Evolutionary conservation across 2,329 filamentous ascomycete species (phyloP), one percentile per base, ranked within the genome.

Genomic region (Paecilomyces niveus): DNA sequence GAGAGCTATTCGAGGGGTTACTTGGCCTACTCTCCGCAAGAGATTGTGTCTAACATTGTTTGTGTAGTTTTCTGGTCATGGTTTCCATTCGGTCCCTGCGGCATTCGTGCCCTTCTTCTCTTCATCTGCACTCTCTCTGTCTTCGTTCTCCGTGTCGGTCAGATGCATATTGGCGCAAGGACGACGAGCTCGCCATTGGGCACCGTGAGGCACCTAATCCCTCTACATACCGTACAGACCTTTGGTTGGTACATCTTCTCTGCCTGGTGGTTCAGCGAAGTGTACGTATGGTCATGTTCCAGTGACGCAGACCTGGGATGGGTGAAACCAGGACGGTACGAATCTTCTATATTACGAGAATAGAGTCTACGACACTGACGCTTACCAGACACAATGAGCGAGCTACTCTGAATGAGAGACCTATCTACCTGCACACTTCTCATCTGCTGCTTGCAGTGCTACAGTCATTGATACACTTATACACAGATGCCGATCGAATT

Each of bases 111-210:
- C 5, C 70, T 87, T 15, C 81, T 91, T 62, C 83, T 97, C 63
- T 93, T 92, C 76, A 78, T 89, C 61, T 88, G 87, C 65, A 86
- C 85, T 60, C 83, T 97, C 60, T 79, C 85, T 58, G 83, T 97
- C 64, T 89, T 96, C 76, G 83, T 96, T 65, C 83, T 97, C 55
- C 90, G 92, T 68, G 90, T 97, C 68, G 86, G 89, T 52, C 88
- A 92, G 72, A 86, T 92, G 74, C 90, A 93, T 70, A 82, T 89
- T 62, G 89, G 89, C 65, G 73, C 83, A 59, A 83, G 89, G 69
- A 92, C 89, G 18, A 88, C 89, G 45, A 79, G 81, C 58, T 90
- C 89, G 3, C 81, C 84, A 53, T 80, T 88, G 65, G 80, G 88
- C 59, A 88, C 85, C 7, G 82, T 93, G 57, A 76, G 75, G 57